Percentiles rank a stretch among this genome's conserved stretches.
These are phyloP conservation scores for Metarhizium sp. DNA, from an alignment of 2,329 filamentous ascomycete genomes.

Conservation along the genomic window DNA sequence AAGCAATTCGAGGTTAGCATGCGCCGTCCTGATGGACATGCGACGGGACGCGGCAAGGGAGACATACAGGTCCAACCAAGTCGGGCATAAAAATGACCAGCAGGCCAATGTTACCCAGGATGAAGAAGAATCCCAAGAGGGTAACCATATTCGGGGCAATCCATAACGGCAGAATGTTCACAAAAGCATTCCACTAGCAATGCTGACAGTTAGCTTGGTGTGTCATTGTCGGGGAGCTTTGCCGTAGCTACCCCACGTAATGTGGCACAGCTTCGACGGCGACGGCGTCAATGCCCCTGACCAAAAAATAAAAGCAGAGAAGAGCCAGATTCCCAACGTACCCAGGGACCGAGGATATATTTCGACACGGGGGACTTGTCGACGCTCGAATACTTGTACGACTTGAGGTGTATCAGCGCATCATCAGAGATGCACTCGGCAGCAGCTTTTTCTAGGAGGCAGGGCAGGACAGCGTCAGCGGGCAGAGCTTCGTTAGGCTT, in stretches of 20 bases:
- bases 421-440: slow-evolving; percentile 80
- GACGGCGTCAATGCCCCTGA: too few species aligned
- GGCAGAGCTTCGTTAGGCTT: not conserved
- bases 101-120: slow-evolving; percentile 69
- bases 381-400: slow-evolving; percentile 95
- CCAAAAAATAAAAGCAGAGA: not conserved
- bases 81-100: slow-evolving; percentile 80
- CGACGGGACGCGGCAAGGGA: not conserved
- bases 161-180: slow-evolving; percentile 88
- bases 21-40: not conserved
- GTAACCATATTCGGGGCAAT: slow-evolving; percentile 97
- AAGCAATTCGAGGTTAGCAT: not conserved
- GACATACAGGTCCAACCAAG: slow-evolving; percentile 73
- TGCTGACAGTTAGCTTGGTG: not conserved
- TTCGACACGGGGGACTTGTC: slow-evolving; percentile 91
- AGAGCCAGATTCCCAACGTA: slow-evolving; percentile 38
- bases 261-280: not conserved
- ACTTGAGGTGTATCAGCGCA: slow-evolving; percentile 80
- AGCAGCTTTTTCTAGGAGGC: slow-evolving; percentile 36
- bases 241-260: not conserved
- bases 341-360: slow-evolving; percentile 91
- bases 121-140: slow-evolving; percentile 87
- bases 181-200: slow-evolving; percentile 87
- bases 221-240: not conserved
- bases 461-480: not conserved